A percentile compares a stretch with the other conserved stretches of the same genome.
Conservation (phyloP, 2,329 filamentous ascomycete genomes). For the Myrmaecium sp. region DNA sequence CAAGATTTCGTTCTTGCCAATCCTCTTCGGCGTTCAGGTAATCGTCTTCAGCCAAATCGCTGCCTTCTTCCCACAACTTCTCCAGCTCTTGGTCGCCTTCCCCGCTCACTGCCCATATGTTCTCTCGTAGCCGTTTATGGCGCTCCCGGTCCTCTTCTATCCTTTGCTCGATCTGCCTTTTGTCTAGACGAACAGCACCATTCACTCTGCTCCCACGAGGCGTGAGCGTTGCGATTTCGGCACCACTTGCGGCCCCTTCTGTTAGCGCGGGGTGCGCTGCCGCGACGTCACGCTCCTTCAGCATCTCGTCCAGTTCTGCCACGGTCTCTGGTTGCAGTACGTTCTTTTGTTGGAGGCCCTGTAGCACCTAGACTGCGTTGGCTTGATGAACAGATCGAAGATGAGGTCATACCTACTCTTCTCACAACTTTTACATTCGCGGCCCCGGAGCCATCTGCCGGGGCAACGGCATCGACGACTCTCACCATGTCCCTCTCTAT, state of each 20-base stretch:
- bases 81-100: slow-evolving; percentile 55
- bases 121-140: slow-evolving; percentile 81
- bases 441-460: slow-evolving; percentile 69
- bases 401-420: too few species aligned
- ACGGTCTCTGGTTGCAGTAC: slow-evolving; percentile 63
- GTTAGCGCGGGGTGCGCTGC: slow-evolving; percentile 10
- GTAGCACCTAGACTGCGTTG: slow-evolving; percentile 37
- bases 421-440: slow-evolving; percentile 89
- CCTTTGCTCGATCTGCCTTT: slow-evolving; percentile 80
- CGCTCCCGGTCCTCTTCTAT: slow-evolving; percentile 94
- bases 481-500: slow-evolving; percentile 84
- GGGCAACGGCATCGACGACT: slow-evolving; percentile 83
- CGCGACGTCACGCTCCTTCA: slow-evolving; percentile 58
- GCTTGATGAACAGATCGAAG: slow-evolving; percentile 3
- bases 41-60: slow-evolving; percentile 78
- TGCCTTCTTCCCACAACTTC: slow-evolving; percentile 73
- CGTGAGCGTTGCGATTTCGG: slow-evolving; percentile 8
- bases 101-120: slow-evolving; percentile 73
- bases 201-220: slow-evolving; percentile 14
- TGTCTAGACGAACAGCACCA: slow-evolving; percentile 45
- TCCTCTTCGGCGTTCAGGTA: slow-evolving; percentile 64
- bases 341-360: slow-evolving; percentile 50
- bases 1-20: slow-evolving; percentile 33
- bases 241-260: slow-evolving; percentile 4
- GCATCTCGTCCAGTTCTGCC: slow-evolving; percentile 61